A percentile compares a stretch with the other conserved stretches of the same genome.
Evolutionary conservation across 352 stramenopile species (phyloP).

Genomic region (Phytophthora colocasiae): DNA sequence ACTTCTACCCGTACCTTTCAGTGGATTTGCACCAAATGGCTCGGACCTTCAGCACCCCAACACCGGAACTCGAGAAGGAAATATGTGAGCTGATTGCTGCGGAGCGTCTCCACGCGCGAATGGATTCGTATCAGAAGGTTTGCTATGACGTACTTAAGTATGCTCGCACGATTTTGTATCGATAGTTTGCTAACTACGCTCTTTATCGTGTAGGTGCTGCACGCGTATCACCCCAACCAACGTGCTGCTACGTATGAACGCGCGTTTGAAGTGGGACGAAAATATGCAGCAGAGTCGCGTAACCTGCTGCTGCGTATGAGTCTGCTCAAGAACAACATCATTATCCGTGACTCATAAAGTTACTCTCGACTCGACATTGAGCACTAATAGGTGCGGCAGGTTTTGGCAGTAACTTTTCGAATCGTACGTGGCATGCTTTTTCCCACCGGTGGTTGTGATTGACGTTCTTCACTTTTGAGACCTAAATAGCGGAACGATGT

Average conservation of each 20-base stretch:
- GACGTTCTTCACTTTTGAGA: neutral
- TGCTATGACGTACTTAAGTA: neutral
- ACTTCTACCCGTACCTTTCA: constrained; percentile 89
- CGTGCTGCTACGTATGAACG: constrained; percentile 80
- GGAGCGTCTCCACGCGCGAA: constrained; percentile 78
- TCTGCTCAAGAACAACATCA: constrained; percentile 86
- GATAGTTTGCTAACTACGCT: neutral
- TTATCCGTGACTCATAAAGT: constrained; percentile 74
- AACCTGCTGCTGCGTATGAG: constrained; percentile 88
- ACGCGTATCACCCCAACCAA: constrained; percentile 83
- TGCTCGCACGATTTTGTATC: neutral
- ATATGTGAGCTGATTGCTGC: constrained; percentile 80
- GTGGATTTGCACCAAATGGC: constrained; percentile 90
- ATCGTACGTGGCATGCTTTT: constrained; percentile 20
- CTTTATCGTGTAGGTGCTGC: constrained; percentile 60
- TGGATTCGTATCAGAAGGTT: constrained; percentile 92
- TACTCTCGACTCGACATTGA: neutral
- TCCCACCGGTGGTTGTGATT: neutral
- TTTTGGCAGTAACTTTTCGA: constrained; percentile 14
- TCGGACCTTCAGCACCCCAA: constrained; percentile 79
- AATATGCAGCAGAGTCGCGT: constrained; percentile 84
- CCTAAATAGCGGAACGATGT: constrained; percentile 15
- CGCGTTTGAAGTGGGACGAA: constrained; percentile 80
- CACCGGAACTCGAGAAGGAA: constrained; percentile 72
- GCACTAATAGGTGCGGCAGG: no score